Conservation (phyloP, 495 filamentous ascomycete genomes). For the Bombardia bombarda region DNA sequence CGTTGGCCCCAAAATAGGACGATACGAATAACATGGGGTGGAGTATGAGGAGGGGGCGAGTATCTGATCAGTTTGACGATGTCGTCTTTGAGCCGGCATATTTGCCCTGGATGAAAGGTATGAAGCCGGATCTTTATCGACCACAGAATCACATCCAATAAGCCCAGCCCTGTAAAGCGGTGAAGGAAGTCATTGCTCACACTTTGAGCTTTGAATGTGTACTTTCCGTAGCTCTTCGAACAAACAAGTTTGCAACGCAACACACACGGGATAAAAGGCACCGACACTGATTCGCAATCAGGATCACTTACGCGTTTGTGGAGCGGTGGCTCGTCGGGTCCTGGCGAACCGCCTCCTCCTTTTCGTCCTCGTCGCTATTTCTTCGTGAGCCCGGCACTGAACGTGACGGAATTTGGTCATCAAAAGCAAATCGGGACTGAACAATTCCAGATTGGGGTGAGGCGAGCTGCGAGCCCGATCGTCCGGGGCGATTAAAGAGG, state of each 20-base stretch:
- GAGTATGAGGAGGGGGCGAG: not conserved
- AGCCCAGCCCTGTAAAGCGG: too few species aligned
- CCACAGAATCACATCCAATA: too few species aligned
- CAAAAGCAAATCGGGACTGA: conserved; percentile 40
- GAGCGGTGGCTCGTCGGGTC: conserved; percentile 60
- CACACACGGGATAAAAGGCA: not conserved
- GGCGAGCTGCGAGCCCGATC: conserved; percentile 64
- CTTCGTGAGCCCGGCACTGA: conserved; percentile 83
- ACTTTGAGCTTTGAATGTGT: too few species aligned
- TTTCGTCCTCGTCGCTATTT: conserved; percentile 71
- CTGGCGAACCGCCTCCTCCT: conserved; percentile 55
- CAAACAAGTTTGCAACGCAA: not conserved
- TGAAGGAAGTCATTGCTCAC: too few species aligned
- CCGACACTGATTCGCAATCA: not conserved
- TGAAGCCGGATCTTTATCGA: too few species aligned
- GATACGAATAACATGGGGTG: not conserved
- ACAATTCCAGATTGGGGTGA: conserved; percentile 48
- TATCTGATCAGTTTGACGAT: not conserved
- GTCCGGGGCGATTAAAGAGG: conserved; percentile 62
- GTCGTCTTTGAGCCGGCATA: too few species aligned
- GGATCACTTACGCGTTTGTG: conserved; percentile 53
- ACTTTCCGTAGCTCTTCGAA: too few species aligned
- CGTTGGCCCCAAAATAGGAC: not conserved
- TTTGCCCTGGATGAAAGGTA: too few species aligned
- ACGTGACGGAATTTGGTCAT: conserved; percentile 59